Conservation (phyloP, 768 basidiomycete genomes). For the Podaxis carcinomalis region DNA sequence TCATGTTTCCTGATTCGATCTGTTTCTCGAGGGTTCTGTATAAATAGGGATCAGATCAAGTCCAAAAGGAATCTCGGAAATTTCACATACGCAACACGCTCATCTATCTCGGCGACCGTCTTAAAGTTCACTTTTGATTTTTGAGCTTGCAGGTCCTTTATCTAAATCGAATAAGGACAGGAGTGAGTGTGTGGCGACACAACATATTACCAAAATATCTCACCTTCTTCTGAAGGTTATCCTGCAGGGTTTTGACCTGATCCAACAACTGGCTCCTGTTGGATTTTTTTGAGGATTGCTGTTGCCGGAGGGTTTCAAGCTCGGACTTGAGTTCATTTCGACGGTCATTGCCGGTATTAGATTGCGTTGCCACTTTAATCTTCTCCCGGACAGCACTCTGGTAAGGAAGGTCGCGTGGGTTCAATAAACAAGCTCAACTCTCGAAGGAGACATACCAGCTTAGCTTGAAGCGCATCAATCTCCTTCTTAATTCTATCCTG, state of each 20-base stretch:
- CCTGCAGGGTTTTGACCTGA: slow-evolving; percentile 76
- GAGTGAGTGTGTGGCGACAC: slow-evolving; percentile 1
- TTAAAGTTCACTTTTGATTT: slow-evolving; percentile 78
- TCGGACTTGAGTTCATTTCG: slow-evolving; percentile 71
- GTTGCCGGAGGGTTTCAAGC: slow-evolving; percentile 70
- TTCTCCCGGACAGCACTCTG: slow-evolving; percentile 75
- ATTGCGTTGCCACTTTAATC: slow-evolving; percentile 49
- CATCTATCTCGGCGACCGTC: slow-evolving; percentile 81
- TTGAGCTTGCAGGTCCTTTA: slow-evolving; percentile 81
- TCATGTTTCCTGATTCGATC: slow-evolving; percentile 89
- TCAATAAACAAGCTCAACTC: slow-evolving; percentile 4
- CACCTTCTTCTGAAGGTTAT: slow-evolving; percentile 80
- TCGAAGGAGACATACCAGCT: slow-evolving; percentile 58
- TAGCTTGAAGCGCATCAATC: slow-evolving; percentile 77
- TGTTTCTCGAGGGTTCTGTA: slow-evolving; percentile 78
- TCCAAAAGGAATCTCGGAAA: neutral
- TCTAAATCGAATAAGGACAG: slow-evolving; percentile 34
- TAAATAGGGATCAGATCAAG: slow-evolving; percentile 11
- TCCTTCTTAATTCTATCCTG: slow-evolving; percentile 78
- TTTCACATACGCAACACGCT: slow-evolving; percentile 71
- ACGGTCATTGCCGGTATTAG: slow-evolving; percentile 50
- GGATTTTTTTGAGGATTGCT: slow-evolving; percentile 75
- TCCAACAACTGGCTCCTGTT: slow-evolving; percentile 69
- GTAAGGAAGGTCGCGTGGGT: slow-evolving; percentile 10
- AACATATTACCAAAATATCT: neutral